Base-by-base conservation (phyloP, 495 filamentous ascomycete genomes). In the Annulohypoxylon nitens region DNA sequence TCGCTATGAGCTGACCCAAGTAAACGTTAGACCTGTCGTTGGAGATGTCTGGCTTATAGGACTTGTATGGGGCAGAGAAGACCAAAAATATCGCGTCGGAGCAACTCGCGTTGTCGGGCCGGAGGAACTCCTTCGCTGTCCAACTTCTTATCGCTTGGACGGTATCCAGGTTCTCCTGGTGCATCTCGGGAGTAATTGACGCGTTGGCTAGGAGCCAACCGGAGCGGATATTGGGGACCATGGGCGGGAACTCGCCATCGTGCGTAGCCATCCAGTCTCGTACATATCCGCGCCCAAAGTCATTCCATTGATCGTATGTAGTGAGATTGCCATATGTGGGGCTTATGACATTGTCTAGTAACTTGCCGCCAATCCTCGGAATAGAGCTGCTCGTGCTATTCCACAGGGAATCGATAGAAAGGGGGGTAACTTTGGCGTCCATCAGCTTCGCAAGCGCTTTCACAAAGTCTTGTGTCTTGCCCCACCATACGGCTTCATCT, bases 161-260 rank as follows among this genome's bases (percentile, higher is more conserved):
- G 48, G 20, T 53, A 3, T 53, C 48, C 23, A 53, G 18, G 26
- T 11, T 53, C 8, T 53, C 20, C 23, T 30, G 20, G 14, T 53
- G 48, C 20, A 53, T 53, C 12, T 53, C 48, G 14, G 18, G 20
- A 7, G 48, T 53, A 6, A 53, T 53, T 10, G 48, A 30, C 4
- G 16, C 23, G 48, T 53, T 53, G 8, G 48, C 48, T 11, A 2
- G 20, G 4, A 53, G 48, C 48, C 48, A 53, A 0, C 48, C 48
- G 2, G n/a, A 1, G 8, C 48, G 48, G 4, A 53, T 53, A 25
- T 6, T 1, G 4, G 48, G 48, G 48, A 53, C 48, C 48, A 53
- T 53, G 3, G 48, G 48, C 23, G 48, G 48, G 48, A 53, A 53
- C 48, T 53, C 48, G 20, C 48, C 48, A 3, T 26, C 48, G 20